These are phyloP conservation scores for Eragrostis tef DNA, from an alignment of 202 grass and related monocot genomes.

Conservation along the genomic window DNA sequence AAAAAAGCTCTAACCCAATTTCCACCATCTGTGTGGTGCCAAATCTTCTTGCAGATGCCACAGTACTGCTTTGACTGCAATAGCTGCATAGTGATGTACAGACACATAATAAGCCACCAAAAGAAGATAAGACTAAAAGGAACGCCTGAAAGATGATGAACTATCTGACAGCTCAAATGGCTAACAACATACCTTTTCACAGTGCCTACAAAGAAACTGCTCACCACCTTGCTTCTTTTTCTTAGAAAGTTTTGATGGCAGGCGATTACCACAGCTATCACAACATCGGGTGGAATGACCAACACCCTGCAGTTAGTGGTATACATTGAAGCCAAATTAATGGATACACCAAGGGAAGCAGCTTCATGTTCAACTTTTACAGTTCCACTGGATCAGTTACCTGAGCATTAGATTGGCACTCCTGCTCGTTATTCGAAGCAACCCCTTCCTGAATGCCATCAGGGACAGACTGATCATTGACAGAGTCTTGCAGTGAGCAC, in stretches of 20 bases:
- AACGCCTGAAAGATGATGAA: slow-evolving; percentile 1
- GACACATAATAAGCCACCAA: slow-evolving; percentile 31
- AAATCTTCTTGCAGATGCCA: slow-evolving; percentile 96
- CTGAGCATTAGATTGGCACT: slow-evolving; percentile 66
- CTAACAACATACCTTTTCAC: slow-evolving; percentile 62
- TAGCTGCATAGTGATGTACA: slow-evolving; percentile 59
- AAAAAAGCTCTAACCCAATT: slow-evolving; percentile 69
- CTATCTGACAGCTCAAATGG: not conserved
- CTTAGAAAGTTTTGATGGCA: slow-evolving; percentile 63
- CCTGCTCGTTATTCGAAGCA: slow-evolving; percentile 67
- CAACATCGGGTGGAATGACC: slow-evolving; percentile 57
- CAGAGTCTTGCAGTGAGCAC: slow-evolving; percentile 49
- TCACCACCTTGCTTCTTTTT: slow-evolving; percentile 61
- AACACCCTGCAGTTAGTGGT: slow-evolving; percentile 46
- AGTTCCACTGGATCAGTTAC: slow-evolving; percentile 37
- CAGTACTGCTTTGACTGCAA: slow-evolving; percentile 87
- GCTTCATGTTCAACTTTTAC: not conserved
- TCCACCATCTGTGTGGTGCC: slow-evolving; percentile 93
- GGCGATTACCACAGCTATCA: slow-evolving; percentile 62
- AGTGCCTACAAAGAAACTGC: slow-evolving; percentile 70
- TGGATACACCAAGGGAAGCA: slow-evolving; percentile 22
- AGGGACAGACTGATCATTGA: slow-evolving; percentile 47
- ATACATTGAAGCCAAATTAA: slow-evolving; percentile 36
- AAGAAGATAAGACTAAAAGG: not conserved
- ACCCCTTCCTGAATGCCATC: slow-evolving; percentile 54